Conservation (phyloP, 768 basidiomycete species). For the Macrolepiota dolichaula region DNA sequence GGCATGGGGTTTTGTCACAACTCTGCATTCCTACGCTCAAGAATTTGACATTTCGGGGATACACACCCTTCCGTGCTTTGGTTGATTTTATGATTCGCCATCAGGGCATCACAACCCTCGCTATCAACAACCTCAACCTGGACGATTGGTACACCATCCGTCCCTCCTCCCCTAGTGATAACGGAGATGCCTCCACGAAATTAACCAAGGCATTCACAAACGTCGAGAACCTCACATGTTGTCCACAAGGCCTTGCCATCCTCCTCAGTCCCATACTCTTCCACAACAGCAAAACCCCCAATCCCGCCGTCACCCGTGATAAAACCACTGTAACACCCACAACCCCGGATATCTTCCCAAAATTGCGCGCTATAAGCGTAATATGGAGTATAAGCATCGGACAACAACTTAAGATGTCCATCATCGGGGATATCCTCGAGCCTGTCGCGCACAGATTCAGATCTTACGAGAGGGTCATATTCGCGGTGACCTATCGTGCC, state of each 20-base stretch:
- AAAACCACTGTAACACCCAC: background rate
- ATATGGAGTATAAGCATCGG: conserved; percentile 9
- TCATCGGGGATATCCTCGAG: background rate
- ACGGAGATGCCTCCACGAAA: background rate
- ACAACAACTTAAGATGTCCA: conserved; percentile 7
- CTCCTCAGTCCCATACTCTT: background rate
- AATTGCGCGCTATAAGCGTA: background rate
- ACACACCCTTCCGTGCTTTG: conserved; percentile 2
- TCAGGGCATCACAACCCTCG: background rate
- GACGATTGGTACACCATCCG: background rate
- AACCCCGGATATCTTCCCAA: conserved; percentile 1
- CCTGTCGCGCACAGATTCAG: conserved; percentile 1
- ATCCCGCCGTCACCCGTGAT: background rate
- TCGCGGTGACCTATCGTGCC: background rate
- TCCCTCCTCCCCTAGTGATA: background rate
- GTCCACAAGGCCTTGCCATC: conserved; percentile 3
- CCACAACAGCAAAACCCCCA: too few relatives aligned
- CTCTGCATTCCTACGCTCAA: conserved; percentile 1
- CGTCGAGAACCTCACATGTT: conserved; percentile 3
- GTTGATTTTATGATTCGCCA: conserved; percentile 2
- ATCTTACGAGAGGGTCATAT: background rate
- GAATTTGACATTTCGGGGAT: conserved; percentile 2
- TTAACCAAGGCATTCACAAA: conserved; percentile 1
- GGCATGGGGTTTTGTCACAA: conserved; percentile 1
- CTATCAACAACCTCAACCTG: background rate